Base-by-base conservation (phyloP, 208 protist genomes). In the Leishmania mexicana region DNA sequence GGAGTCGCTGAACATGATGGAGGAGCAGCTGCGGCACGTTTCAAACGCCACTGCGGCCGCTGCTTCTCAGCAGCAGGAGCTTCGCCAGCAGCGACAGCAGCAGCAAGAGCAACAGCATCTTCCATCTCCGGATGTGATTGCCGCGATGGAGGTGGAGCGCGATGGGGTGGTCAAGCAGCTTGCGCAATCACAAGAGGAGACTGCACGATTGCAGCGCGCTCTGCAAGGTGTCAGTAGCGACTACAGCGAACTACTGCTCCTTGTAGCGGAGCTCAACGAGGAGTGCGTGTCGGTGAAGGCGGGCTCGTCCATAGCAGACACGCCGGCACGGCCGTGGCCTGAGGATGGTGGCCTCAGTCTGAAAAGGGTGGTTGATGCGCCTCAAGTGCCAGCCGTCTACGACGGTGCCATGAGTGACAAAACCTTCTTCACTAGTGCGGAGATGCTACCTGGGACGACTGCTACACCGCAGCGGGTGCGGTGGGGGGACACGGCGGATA, bases 1-100 rank as follows among this genome's bases (percentile, higher is more conserved):
- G 51, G 78, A 91, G 49, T 90, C 90, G 28, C 78, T 96, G 31
- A 94, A 92, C 76, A 89, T 91, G 86, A 87, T 96, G 81, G 91
- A 93, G 70, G 79, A 82, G 57, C 93, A 96, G 83, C 85, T 96
- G 21, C 82, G 83, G 58, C 74, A 80, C 81, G 62, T 79, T 38
- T 67, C 85, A 5, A 38, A 57, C 31, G 79, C 78, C 19, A 65
- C 83, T 53, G 75, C 79, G 6, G 64, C 80, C 8, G 72, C 72
- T 3, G 81, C 81, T 38, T 73, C 78, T 1, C 64, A 80, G 13
- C 74, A 65, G 51, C 42, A 73, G 38, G 58, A 76, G 51, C 38
- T 79, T 42, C 13, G 28, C 31, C 75, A 75, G 42, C 60, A 53
- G 51, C 76, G 51, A 40, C 78, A 45, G 0, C 38, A 42, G 17